These are phyloP conservation scores for Poronia punctata DNA, from an alignment of 495 filamentous ascomycete genomes.

Conservation along the genomic window DNA sequence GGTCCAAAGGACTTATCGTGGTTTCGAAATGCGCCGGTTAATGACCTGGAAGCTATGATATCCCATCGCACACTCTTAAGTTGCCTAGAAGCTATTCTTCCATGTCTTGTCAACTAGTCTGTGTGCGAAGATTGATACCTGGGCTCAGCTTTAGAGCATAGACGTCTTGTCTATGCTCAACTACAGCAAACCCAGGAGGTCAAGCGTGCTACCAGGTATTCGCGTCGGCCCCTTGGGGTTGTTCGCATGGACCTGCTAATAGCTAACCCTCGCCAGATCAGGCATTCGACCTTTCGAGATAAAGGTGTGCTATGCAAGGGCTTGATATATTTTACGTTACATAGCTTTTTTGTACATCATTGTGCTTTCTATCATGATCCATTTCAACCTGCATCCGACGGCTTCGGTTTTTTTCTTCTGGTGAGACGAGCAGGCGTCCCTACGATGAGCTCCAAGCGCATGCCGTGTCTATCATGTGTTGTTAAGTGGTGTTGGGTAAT, in stretches of 20 bases:
- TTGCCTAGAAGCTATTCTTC: constrained; percentile 66
- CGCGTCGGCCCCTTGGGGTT: constrained; percentile 2
- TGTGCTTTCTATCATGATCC: too few relatives aligned
- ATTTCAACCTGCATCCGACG: too few relatives aligned
- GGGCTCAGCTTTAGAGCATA: constrained; percentile 24
- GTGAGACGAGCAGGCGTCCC: too few relatives aligned
- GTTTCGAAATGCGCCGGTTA: background rate
- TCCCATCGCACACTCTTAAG: constrained; percentile 78
- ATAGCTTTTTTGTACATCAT: too few relatives aligned
- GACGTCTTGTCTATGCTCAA: constrained; percentile 35
- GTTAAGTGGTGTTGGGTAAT: too few relatives aligned
- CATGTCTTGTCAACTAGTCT: constrained; percentile 89
- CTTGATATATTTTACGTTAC: constrained; percentile 6
- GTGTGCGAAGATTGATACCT: constrained; percentile 73
- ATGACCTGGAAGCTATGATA: constrained; percentile 1
- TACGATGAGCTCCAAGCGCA: too few relatives aligned
- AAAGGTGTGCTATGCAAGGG: constrained; percentile 7
- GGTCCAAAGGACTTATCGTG: background rate
- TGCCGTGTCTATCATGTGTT: too few relatives aligned
- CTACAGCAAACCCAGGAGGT: constrained; percentile 21
- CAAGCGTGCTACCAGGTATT: constrained; percentile 16
- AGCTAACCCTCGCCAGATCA: constrained; percentile 5
- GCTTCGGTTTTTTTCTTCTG: too few relatives aligned
- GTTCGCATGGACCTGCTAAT: constrained; percentile 7
- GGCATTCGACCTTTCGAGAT: constrained; percentile 2